A percentile compares a stretch with the other conserved stretches of the same genome.
phyloP scores from a whole-genome alignment of 305 asterid species.

The Fraxinus floribunda region DNA sequence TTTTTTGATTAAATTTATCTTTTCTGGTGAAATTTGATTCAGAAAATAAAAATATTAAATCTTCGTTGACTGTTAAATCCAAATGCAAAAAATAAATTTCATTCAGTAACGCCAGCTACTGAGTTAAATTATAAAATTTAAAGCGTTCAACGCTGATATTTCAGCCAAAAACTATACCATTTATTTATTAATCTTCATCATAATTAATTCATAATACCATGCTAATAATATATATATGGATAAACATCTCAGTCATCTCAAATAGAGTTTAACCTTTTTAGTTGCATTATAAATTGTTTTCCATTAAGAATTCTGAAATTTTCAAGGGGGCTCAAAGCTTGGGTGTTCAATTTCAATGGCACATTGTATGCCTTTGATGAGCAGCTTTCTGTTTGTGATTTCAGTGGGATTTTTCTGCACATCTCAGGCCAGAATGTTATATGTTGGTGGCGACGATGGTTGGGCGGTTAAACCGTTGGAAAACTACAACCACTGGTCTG shows the following conservation, averaged over 20 bases:
- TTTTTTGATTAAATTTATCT: too few species aligned
- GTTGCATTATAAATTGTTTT: neutral
- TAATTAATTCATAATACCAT: neutral
- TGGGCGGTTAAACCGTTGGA: constrained; percentile 48
- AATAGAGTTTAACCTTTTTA: neutral
- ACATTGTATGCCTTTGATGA: constrained; percentile 15
- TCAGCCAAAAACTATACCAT: neutral
- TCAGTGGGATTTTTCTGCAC: constrained; percentile 29
- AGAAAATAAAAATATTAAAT: too few species aligned
- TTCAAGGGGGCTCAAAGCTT: neutral
- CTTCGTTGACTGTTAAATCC: neutral
- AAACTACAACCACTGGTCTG: constrained; percentile 47
- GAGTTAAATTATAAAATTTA: neutral
- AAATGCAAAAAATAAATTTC: neutral
- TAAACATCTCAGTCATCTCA: constrained; percentile 5
- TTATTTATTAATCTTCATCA: neutral
- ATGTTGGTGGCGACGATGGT: constrained; percentile 62
- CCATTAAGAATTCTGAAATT: neutral
- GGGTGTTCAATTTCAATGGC: constrained; percentile 15
- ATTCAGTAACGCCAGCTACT: neutral
- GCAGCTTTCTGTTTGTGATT: constrained; percentile 23
- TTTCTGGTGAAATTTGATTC: neutral
- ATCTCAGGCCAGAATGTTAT: constrained; percentile 35
- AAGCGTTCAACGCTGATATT: neutral
- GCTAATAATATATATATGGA: neutral